phyloP scores from a whole-genome alignment of 2,329 filamentous ascomycete species.

The Clathrospora elynae region DNA sequence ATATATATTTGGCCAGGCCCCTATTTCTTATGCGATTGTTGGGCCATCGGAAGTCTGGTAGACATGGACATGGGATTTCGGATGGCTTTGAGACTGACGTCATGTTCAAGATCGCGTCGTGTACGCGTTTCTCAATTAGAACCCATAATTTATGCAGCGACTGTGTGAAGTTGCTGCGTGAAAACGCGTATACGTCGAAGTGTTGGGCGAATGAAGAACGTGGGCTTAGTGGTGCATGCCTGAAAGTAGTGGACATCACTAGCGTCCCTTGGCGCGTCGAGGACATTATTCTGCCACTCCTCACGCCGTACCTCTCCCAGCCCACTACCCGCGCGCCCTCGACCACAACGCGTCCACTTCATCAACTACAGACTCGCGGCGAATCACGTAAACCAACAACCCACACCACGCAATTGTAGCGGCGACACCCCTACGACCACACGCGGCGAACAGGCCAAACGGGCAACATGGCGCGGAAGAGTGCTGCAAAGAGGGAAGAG shows the following conservation, averaged over 20 bases:
- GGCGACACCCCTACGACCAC: conserved; percentile 9
- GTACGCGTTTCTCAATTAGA: neutral
- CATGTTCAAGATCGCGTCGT: conserved; percentile 4
- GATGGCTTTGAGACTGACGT: too few species aligned
- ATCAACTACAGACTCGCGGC: neutral
- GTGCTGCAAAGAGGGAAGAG: conserved; percentile 42
- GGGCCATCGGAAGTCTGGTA: too few species aligned
- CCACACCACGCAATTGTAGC: neutral
- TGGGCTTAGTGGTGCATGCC: neutral
- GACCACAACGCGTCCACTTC: conserved; percentile 9
- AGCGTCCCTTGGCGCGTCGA: conserved; percentile 15
- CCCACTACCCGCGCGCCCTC: conserved; percentile 3
- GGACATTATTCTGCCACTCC: conserved; percentile 14
- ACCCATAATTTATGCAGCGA: neutral
- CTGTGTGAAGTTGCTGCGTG: neutral
- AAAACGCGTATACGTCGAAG: conserved; percentile 5
- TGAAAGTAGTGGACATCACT: conserved; percentile 7
- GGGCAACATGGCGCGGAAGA: conserved; percentile 50
- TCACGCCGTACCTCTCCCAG: conserved; percentile 7
- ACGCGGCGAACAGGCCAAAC: conserved; percentile 41
- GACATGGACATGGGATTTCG: too few species aligned
- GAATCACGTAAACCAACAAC: neutral
- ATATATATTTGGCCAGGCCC: too few species aligned
- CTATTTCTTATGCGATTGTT: too few species aligned
- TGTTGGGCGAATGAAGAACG: neutral